These are phyloP conservation scores for Chalaropsis ovoidea DNA, from an alignment of 2,329 filamentous ascomycete species.

Conservation along the genomic window DNA sequence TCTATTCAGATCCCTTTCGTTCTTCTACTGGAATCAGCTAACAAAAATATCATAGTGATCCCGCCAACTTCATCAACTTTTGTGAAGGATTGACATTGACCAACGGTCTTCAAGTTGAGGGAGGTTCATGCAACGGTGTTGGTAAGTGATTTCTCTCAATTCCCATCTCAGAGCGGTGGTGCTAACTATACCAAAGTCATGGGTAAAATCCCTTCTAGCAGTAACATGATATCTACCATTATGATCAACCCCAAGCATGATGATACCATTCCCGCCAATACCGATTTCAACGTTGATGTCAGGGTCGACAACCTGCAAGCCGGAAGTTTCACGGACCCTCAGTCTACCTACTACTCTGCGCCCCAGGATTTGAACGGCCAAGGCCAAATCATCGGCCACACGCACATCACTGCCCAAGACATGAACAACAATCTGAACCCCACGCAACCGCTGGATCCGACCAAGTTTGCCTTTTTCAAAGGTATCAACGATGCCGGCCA, in stretches of 20 bases:
- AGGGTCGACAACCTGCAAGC: constrained; percentile 44
- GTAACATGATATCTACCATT: constrained; percentile 49
- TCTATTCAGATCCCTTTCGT: neutral
- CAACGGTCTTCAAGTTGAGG: constrained; percentile 48
- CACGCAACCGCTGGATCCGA: constrained; percentile 42
- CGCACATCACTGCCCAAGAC: constrained; percentile 50
- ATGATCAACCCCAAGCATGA: constrained; percentile 45
- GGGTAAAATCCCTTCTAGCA: constrained; percentile 48
- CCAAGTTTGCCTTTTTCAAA: constrained; percentile 53
- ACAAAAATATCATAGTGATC: constrained; percentile 37
- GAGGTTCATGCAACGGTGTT: constrained; percentile 55
- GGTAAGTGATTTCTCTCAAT: constrained; percentile 35
- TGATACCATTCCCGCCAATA: constrained; percentile 39
- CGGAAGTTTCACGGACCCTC: constrained; percentile 52
- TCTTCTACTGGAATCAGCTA: constrained; percentile 23
- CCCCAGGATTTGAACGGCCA: constrained; percentile 43
- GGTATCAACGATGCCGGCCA: constrained; percentile 53
- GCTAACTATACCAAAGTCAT: constrained; percentile 37
- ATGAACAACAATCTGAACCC: constrained; percentile 44
- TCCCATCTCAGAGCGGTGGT: constrained; percentile 15
- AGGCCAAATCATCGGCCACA: constrained; percentile 49
- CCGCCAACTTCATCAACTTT: constrained; percentile 55
- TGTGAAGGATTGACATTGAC: constrained; percentile 46
- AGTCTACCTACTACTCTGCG: constrained; percentile 50
- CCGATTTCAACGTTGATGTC: constrained; percentile 45